phyloP scores from a whole-genome alignment of 192 early-diverging fungal genomes.

The Rhizoclosmatium sp. region DNA sequence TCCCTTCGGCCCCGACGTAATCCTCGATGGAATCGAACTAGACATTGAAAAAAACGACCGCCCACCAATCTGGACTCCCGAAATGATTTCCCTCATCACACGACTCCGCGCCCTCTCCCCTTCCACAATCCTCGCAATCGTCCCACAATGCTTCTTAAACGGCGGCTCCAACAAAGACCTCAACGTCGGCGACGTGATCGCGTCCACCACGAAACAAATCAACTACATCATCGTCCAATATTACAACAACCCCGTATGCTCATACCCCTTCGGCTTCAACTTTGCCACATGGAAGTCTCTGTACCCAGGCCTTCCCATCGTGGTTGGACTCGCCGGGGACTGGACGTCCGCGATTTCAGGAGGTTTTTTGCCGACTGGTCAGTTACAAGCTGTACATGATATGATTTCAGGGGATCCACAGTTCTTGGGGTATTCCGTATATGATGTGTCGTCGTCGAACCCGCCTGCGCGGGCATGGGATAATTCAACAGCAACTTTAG shows the following conservation, averaged over 20 bases:
- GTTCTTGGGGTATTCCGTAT: background rate
- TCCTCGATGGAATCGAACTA: constrained; percentile 19
- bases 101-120: background rate
- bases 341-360: constrained; percentile 15
- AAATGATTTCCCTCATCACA: background rate
- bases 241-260: constrained; percentile 28
- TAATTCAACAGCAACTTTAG: background rate
- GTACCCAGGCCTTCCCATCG: background rate
- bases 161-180: background rate
- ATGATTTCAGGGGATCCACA: background rate
- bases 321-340: constrained; percentile 22
- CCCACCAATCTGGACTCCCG: background rate
- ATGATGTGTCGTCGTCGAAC: constrained; percentile 19
- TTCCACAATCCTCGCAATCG: background rate
- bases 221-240: constrained; percentile 21
- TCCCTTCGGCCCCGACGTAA: constrained; percentile 20
- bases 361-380: background rate
- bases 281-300: constrained; percentile 13
- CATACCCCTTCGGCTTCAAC: constrained; percentile 29
- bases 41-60: constrained; percentile 20
- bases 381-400: constrained; percentile 13
- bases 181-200: background rate
- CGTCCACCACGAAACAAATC: background rate
- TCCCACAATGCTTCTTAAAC: constrained; percentile 21
- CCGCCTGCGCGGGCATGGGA: constrained; percentile 8